Evolutionary conservation across 2,329 filamentous ascomycete genomes (phyloP).

Genomic region (Stagonosporopsis vannaccii): DNA sequence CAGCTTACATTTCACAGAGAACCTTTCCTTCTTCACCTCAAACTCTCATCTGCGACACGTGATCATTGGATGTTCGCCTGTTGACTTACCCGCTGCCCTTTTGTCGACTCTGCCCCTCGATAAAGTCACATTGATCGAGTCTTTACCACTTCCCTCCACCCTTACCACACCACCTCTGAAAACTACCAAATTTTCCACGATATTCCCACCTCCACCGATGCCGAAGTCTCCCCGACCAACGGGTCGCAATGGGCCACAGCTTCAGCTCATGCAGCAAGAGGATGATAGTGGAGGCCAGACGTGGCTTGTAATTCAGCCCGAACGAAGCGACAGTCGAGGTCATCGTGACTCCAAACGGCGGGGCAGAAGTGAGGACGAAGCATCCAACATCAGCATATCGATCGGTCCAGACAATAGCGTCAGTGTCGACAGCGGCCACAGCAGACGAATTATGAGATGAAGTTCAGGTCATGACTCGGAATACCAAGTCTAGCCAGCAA

Average conservation of each 20-base stretch:
- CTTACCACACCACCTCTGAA: slow-evolving; percentile 41
- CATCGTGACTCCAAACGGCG: slow-evolving; percentile 27
- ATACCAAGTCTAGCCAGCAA: neutral
- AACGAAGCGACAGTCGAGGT: slow-evolving; percentile 44
- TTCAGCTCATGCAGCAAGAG: slow-evolving; percentile 48
- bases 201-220: slow-evolving; percentile 40
- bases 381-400: slow-evolving; percentile 46
- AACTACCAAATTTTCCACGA: slow-evolving; percentile 32
- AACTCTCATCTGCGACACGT: slow-evolving; percentile 46
- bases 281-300: slow-evolving; percentile 43
- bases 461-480: neutral
- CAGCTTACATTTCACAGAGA: slow-evolving; percentile 35
- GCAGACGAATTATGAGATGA: slow-evolving; percentile 41
- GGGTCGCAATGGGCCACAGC: slow-evolving; percentile 34
- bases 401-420: slow-evolving; percentile 50
- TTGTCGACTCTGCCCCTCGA: slow-evolving; percentile 43
- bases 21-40: slow-evolving; percentile 44
- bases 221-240: slow-evolving; percentile 31
- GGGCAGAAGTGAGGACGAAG: slow-evolving; percentile 38
- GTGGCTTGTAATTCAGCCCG: slow-evolving; percentile 49
- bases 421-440: slow-evolving; percentile 47
- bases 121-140: slow-evolving; percentile 45
- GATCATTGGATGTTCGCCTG: slow-evolving; percentile 44
- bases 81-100: slow-evolving; percentile 40
- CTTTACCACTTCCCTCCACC: slow-evolving; percentile 36